These are phyloP conservation scores for Trichoderma sp. DNA, from an alignment of 2,329 filamentous ascomycete species.

Conservation along the genomic window DNA sequence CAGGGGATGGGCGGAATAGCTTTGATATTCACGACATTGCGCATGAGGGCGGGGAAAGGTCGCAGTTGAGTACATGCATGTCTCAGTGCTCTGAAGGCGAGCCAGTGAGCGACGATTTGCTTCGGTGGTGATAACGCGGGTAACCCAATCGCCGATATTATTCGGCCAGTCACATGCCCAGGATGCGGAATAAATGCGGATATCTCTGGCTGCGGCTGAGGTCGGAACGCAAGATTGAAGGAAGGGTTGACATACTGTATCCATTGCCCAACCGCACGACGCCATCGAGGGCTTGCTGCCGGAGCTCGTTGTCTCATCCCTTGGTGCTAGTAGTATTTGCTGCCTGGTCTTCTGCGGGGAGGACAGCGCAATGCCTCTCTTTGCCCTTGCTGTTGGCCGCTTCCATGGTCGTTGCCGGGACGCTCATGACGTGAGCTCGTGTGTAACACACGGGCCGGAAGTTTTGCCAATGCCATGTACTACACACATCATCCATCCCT, in stretches of 20 bases:
- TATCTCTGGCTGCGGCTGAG: constrained; percentile 8
- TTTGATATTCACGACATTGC: constrained; percentile 12
- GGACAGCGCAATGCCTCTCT: not conserved
- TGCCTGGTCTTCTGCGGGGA: not conserved
- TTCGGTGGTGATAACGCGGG: constrained; percentile 3
- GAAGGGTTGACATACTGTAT: not conserved
- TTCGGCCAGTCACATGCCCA: constrained; percentile 2
- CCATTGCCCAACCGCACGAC: not conserved
- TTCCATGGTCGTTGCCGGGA: not conserved
- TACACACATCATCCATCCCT: not conserved
- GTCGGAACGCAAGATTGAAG: not conserved
- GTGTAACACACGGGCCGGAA: not conserved
- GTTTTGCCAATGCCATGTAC: not conserved
- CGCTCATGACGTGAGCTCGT: not conserved
- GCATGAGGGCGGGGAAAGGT: constrained; percentile 1
- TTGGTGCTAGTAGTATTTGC: not conserved
- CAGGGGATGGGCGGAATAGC: constrained; percentile 3
- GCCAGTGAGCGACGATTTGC: constrained; percentile 8
- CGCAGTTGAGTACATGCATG: constrained; percentile 12
- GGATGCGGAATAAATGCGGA: not conserved
- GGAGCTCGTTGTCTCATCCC: not conserved
- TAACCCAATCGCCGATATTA: not conserved
- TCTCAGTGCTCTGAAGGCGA: constrained; percentile 5
- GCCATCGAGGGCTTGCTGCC: not conserved
- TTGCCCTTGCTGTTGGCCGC: not conserved